phyloP scores from a whole-genome alignment of 352 stramenopile genomes.

The Phytopythium cucurbitacearum region DNA sequence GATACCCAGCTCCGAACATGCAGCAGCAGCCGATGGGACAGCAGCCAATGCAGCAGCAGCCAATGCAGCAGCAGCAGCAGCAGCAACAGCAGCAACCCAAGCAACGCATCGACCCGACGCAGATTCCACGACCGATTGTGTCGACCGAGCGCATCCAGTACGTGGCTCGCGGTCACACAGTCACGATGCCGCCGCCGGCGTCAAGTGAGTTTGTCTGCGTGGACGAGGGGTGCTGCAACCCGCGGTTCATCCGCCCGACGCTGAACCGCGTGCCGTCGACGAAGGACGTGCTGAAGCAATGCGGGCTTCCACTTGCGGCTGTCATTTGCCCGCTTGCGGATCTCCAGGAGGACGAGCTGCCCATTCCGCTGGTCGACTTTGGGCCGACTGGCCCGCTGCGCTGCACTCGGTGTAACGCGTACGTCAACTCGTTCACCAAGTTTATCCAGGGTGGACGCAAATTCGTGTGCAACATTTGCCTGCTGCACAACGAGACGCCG shows the following conservation, averaged over 20 bases:
- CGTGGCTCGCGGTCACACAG: constrained; percentile 70
- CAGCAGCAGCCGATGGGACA: constrained; percentile 12
- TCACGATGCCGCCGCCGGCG: constrained; percentile 74
- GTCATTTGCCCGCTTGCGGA: constrained; percentile 82
- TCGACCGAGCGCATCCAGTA: constrained; percentile 66
- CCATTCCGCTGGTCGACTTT: constrained; percentile 86
- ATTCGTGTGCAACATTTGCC: constrained; percentile 90
- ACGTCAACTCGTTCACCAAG: constrained; percentile 87
- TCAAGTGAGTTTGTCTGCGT: constrained; percentile 81
- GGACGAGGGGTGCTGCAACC: constrained; percentile 85
- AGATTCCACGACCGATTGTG: constrained; percentile 82
- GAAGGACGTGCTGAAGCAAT: constrained; percentile 76
- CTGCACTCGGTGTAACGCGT: constrained; percentile 81
- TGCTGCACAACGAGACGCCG: constrained; percentile 78
- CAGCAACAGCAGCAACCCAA: constrained; percentile 43
- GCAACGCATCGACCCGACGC: constrained; percentile 84
- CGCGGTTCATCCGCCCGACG: constrained; percentile 87
- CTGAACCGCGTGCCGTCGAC: constrained; percentile 78
- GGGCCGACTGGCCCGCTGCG: constrained; percentile 70
- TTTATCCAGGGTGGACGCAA: constrained; percentile 82
- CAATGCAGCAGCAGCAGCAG: constrained; percentile 23
- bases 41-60: constrained; percentile 10
- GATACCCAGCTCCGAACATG: constrained; percentile 11
- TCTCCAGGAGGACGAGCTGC: constrained; percentile 74
- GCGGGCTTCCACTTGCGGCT: constrained; percentile 69